These are phyloP conservation scores for Pseudohalonectria lignicola DNA, from an alignment of 2,329 filamentous ascomycete species.

Conservation along the genomic window DNA sequence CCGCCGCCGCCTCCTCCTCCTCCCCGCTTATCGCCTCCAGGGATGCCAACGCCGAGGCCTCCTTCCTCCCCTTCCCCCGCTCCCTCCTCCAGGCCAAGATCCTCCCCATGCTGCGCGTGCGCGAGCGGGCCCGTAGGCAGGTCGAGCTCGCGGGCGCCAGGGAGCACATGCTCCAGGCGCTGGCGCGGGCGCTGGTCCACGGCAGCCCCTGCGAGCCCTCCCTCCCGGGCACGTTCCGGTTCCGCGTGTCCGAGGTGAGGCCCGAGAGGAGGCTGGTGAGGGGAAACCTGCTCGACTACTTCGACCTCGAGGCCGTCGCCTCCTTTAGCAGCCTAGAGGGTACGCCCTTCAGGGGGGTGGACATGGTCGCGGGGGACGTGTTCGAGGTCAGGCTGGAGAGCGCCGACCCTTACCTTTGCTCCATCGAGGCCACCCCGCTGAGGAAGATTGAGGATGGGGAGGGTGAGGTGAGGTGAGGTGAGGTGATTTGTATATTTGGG, in stretches of 20 bases:
- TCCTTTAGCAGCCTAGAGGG: constrained; percentile 24
- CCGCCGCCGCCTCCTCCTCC: no score
- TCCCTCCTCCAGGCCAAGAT: constrained; percentile 27
- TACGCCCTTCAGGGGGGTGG: constrained; percentile 17
- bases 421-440: constrained; percentile 34
- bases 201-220: constrained; percentile 24
- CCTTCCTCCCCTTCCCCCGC: constrained; percentile 34
- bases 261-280: constrained; percentile 17
- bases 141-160: constrained; percentile 28
- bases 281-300: constrained; percentile 36
- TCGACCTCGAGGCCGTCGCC: constrained; percentile 32
- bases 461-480: no score
- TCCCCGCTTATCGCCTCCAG: no score
- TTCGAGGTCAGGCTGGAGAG: constrained; percentile 43
- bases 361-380: constrained; percentile 32
- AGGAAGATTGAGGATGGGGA: constrained; percentile 10
- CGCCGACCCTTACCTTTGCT: constrained; percentile 33
- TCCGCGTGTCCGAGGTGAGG: constrained; percentile 30
- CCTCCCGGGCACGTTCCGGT: constrained; percentile 35
- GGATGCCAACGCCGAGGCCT: neutral
- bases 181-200: constrained; percentile 49
- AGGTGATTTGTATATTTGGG: no score
- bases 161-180: constrained; percentile 46
- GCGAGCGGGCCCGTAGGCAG: constrained; percentile 37
- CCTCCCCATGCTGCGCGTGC: constrained; percentile 38